Percentiles rank a stretch among this genome's conserved stretches.
phyloP scores from a whole-genome alignment of 441 rosid species.

The Pelargonium australe region DNA sequence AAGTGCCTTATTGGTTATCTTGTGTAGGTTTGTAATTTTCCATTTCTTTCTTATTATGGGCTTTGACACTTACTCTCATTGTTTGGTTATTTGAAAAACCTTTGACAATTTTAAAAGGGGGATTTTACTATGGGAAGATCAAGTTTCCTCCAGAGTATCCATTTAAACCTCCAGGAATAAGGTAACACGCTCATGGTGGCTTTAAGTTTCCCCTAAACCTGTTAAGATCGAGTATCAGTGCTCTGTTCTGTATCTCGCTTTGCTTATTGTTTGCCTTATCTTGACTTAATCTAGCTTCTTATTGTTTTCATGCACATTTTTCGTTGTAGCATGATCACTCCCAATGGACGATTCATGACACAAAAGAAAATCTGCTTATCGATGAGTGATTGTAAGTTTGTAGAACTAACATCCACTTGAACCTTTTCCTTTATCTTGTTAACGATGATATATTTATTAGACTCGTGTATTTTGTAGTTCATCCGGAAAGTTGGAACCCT shows the following conservation, averaged over 20 bases:
- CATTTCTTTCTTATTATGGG: constrained; percentile 17
- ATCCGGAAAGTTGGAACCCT: constrained; percentile 99
- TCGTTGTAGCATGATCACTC: constrained; percentile 79
- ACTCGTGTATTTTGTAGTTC: constrained; percentile 44
- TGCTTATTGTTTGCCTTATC: constrained; percentile 4
- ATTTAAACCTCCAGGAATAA: constrained; percentile 95
- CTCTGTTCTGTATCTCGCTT: not conserved
- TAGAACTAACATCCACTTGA: not conserved
- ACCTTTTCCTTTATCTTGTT: not conserved
- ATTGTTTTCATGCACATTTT: constrained; percentile 8
- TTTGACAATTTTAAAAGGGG: constrained; percentile 39
- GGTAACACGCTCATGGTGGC: constrained; percentile 32
- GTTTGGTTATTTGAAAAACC: constrained; percentile 10
- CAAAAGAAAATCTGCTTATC: constrained; percentile 96
- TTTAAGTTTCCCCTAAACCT: not conserved
- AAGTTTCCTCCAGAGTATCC: constrained; percentile 97
- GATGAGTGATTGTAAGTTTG: constrained; percentile 91
- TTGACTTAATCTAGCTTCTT: not conserved
- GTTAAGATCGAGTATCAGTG: not conserved
- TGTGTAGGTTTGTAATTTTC: constrained; percentile 14
- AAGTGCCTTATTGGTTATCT: not conserved
- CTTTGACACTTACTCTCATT: not conserved
- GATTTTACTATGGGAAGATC: constrained; percentile 91
- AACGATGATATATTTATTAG: not conserved
- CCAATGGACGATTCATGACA: constrained; percentile 92